phyloP scores from a whole-genome alignment of 2,329 filamentous ascomycete genomes.

The Sporothrix euskadiensis region DNA sequence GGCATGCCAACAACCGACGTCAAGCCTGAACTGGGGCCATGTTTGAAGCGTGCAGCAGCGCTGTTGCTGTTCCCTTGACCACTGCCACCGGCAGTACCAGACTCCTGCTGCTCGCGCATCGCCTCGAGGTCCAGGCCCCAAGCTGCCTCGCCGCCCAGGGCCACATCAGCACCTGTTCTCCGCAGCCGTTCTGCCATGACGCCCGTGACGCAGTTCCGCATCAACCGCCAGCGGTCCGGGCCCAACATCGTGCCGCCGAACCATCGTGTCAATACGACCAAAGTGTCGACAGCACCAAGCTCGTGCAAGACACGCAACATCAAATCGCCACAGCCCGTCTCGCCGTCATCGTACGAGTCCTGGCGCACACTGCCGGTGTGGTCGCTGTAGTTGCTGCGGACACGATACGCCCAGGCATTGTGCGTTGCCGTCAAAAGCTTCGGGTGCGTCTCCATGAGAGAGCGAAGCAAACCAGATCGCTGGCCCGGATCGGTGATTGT shows the following conservation, averaged over 20 bases:
- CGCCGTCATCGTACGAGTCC: slow-evolving; percentile 62
- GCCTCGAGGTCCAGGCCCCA: slow-evolving; percentile 62
- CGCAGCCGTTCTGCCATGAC: slow-evolving; percentile 55
- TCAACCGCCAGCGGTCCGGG: slow-evolving; percentile 62
- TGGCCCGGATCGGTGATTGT: slow-evolving; percentile 44
- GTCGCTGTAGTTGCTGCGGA: slow-evolving; percentile 32
- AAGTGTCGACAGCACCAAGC: slow-evolving; percentile 50
- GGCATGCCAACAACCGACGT: slow-evolving; percentile 58
- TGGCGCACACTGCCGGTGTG: slow-evolving; percentile 41
- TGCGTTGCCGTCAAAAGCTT: slow-evolving; percentile 57
- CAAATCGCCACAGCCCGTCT: slow-evolving; percentile 59
- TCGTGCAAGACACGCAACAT: slow-evolving; percentile 57
- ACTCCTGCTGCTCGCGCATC: slow-evolving; percentile 43
- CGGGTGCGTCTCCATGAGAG: slow-evolving; percentile 51
- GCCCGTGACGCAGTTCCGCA: slow-evolving; percentile 58
- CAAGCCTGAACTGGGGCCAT: slow-evolving; percentile 36
- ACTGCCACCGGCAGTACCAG: neutral
- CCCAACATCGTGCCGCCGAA: slow-evolving; percentile 64
- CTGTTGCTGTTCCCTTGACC: slow-evolving; percentile 10
- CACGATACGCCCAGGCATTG: slow-evolving; percentile 58
- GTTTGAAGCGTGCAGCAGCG: slow-evolving; percentile 27
- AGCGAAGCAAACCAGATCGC: slow-evolving; percentile 48
- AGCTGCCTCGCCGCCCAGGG: slow-evolving; percentile 54
- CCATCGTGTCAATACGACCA: slow-evolving; percentile 63
- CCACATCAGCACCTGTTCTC: slow-evolving; percentile 45